Evolutionary conservation across 352 stramenopile genomes (phyloP), one percentile per base, ranked within the genome.

Genomic region (Phytopythium chamaehyphon): DNA sequence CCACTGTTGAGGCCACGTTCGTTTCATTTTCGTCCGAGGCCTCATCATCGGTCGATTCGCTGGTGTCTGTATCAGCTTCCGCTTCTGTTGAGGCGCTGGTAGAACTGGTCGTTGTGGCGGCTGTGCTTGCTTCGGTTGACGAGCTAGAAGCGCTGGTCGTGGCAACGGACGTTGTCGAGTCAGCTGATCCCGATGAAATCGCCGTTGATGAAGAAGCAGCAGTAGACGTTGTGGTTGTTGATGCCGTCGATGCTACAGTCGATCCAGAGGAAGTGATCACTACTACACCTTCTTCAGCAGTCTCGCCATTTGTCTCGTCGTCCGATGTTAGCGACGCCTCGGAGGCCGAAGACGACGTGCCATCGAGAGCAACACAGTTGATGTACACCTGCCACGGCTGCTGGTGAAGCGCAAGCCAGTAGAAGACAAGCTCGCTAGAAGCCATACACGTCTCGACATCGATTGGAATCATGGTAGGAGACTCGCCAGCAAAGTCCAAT

Each of bases 401-500:
- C 23, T 61, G 51, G 51, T 76, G 67, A 37, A 71, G 55, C 22
- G 67, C 55, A n/a, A 76, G 54, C 67, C 67, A 76, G 58, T 76
- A 76, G 49, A 76, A 69, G 28, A 52, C 56, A n/a, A 76, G 53
- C 46, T 68, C 55, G 24, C 47, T 63, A 16, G 67, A 59, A 0
- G 54, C 39, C 15, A 51, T 47, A 47, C 67, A 76, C 6, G 54
- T 65, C n/a, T 39, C 22, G 23, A 54, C 46, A 16, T 69, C 49
- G 47, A 67, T 69, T 1, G 61, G 64, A 28, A 73, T 54, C 40
- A 58, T 50, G 21, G 64, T 54, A 0, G 52, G 54, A 1, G 54
- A 58, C 24, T 51, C 46, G 16, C 47, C 40, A 11, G 48, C 43
- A n/a, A 71, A 78, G 21, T 62, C 66, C 28, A 22, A 51, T 12